These are phyloP conservation scores for Phytophthora constricta DNA, from an alignment of 352 stramenopile species.

Conservation along the genomic window DNA sequence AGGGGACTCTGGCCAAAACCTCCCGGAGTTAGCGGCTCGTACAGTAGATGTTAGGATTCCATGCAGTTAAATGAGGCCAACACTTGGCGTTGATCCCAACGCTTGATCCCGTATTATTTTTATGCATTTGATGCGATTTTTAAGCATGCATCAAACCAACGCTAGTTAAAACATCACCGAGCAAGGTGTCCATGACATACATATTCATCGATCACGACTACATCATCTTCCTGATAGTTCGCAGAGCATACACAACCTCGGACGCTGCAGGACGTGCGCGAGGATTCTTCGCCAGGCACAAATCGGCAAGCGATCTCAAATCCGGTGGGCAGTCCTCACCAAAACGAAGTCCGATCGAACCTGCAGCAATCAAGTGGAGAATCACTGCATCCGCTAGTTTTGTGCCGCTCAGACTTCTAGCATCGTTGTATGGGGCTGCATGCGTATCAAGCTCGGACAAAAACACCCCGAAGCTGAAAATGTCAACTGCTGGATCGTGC, in stretches of 20 bases:
- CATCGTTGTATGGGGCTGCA: conserved; percentile 43
- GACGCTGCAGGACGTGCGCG: conserved; percentile 49
- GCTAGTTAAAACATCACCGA: not conserved
- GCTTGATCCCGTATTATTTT: no score
- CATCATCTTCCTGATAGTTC: conserved; percentile 42
- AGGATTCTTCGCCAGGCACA: conserved; percentile 47
- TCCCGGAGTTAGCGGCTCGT: no score
- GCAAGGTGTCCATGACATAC: not conserved
- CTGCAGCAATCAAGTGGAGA: conserved; percentile 43
- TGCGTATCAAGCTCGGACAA: conserved; percentile 57
- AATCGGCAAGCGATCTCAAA: conserved; percentile 41
- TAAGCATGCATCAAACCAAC: not conserved
- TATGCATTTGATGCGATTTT: no score
- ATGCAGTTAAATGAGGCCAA: no score
- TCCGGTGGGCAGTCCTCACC: conserved; percentile 37
- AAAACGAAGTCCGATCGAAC: conserved; percentile 39
- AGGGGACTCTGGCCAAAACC: no score
- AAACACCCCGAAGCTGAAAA: conserved; percentile 50
- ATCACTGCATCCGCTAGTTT: conserved; percentile 43
- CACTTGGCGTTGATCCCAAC: no score
- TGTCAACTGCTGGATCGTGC: conserved; percentile 36
- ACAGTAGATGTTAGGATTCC: no score
- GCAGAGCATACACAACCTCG: conserved; percentile 53
- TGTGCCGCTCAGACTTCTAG: conserved; percentile 23
- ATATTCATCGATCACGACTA: not conserved